Base-by-base conservation (phyloP, 2,329 filamentous ascomycete species). In the Verticillium isaacii region DNA sequence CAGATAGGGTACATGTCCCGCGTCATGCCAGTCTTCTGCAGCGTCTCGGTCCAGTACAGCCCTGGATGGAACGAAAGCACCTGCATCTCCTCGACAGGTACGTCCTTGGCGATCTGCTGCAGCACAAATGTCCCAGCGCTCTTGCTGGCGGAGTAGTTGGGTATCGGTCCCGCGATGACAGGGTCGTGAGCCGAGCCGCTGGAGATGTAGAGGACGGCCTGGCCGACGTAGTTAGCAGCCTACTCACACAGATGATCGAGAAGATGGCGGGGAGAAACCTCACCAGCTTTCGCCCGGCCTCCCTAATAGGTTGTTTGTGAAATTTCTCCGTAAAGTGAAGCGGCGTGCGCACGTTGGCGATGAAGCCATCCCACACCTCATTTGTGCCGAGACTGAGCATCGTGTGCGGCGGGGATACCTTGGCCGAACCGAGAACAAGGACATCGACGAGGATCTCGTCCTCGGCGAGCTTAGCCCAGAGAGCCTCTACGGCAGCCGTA, bases 61-160 rank as follows among this genome's bases (percentile, higher is more conserved):
- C 78, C 77, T 0, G 78, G 78, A 29, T 80, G 74, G 57, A 75
- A 77, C 39, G 67, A 76, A 14, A 79, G 36, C 12, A 79, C 62
- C 52, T 79, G 77, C 71, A 80, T 70, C 3, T 69, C 60, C 12
- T 72, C 70, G 0, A 70, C 60, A 0, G 69, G 58, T 0, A 69
- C 67, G 5, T 78, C 74, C 17, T 71, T 66, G 7, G 77, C 76
- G 9, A 80, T 68, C 37, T 71, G 63, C 66, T 80, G 77, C 56
- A 80, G 63, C 8, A 73, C 63, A 15, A 75, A 63, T 0, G 76
- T 72, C 0, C 70, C 70, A 0, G 76, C 66, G n/a, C 70, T 72
- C 66, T 81, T 81, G 32, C 74, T 75, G n/a, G 76, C 57, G 2
- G 69, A 67, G 60, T 80, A 80, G 3, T 63, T 68, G 1, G 70